Evolutionary conservation across 2,329 filamentous ascomycete genomes (phyloP).

Genomic region (Xylaria sp.): DNA sequence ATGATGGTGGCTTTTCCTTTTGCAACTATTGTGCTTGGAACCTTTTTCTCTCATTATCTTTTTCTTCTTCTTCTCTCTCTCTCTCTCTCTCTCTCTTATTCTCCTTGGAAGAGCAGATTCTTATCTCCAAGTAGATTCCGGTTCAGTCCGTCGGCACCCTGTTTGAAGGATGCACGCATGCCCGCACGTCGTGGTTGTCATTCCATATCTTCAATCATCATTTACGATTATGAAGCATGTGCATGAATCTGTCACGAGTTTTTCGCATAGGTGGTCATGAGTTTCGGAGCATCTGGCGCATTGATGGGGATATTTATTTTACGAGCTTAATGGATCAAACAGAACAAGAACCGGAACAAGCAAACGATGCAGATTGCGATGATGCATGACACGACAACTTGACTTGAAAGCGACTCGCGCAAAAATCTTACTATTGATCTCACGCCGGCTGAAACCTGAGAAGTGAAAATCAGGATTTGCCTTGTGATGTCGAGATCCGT

Average conservation of each 20-base stretch:
- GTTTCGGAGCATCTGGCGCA: conserved; percentile 23
- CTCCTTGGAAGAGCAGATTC: not conserved
- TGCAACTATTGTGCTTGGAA: not conserved
- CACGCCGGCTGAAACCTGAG: no score
- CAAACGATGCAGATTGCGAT: conserved; percentile 10
- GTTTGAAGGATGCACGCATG: not conserved
- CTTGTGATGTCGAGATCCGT: no score
- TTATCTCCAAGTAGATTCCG: conserved; percentile 1
- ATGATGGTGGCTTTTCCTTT: not conserved
- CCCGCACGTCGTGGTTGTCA: not conserved
- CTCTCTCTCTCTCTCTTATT: not conserved
- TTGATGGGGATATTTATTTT: conserved; percentile 22
- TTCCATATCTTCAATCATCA: conserved; percentile 11
- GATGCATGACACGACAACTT: conserved; percentile 17
- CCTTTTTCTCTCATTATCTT: conserved; percentile 5
- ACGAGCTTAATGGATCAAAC: not conserved
- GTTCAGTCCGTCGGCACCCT: not conserved
- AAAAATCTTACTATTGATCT: no score
- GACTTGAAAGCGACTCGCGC: no score
- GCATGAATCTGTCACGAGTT: conserved; percentile 19
- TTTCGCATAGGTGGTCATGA: conserved; percentile 15
- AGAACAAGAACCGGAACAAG: no score
- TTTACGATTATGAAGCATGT: conserved; percentile 28
- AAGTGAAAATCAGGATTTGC: no score
- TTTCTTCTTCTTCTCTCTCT: not conserved